phyloP scores from a whole-genome alignment of 2,329 filamentous ascomycete species.

The Colletotrichum salicis region DNA sequence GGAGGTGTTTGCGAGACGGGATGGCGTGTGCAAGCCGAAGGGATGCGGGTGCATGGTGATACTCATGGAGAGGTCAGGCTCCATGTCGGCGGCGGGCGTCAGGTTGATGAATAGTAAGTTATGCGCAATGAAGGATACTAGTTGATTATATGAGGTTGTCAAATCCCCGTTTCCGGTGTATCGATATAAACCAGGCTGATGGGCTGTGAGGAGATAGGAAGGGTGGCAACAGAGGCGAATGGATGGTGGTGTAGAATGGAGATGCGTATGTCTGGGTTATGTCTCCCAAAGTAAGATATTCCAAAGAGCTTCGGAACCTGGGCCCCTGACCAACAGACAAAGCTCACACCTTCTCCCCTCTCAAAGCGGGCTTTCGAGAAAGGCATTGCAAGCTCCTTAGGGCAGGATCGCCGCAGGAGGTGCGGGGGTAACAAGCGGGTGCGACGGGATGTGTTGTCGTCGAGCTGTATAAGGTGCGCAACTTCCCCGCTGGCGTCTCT shows the following conservation, averaged over 20 bases:
- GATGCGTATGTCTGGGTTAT: background rate
- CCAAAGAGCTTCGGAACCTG: background rate
- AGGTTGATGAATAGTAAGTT: background rate
- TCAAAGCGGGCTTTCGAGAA: background rate
- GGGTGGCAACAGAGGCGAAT: background rate
- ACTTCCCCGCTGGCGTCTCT: background rate
- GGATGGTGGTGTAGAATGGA: background rate
- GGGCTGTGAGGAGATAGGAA: background rate
- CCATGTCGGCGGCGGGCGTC: slow-evolving; percentile 46
- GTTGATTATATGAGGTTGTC: background rate
- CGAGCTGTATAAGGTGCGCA: background rate
- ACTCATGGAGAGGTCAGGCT: slow-evolving; percentile 52
- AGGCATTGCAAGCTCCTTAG: background rate
- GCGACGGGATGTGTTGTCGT: background rate
- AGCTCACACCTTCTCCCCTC: background rate
- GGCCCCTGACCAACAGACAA: background rate
- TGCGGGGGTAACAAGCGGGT: background rate
- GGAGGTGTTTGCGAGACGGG: slow-evolving; percentile 41
- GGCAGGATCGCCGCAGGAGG: background rate
- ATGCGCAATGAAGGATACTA: background rate
- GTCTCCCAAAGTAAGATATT: background rate
- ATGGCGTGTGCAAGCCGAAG: slow-evolving; percentile 51
- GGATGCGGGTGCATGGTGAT: slow-evolving; percentile 57
- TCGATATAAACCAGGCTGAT: background rate
- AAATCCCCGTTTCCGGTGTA: background rate